Base-by-base conservation (phyloP, 495 filamentous ascomycete species). In the Talaromyces adpressus region DNA sequence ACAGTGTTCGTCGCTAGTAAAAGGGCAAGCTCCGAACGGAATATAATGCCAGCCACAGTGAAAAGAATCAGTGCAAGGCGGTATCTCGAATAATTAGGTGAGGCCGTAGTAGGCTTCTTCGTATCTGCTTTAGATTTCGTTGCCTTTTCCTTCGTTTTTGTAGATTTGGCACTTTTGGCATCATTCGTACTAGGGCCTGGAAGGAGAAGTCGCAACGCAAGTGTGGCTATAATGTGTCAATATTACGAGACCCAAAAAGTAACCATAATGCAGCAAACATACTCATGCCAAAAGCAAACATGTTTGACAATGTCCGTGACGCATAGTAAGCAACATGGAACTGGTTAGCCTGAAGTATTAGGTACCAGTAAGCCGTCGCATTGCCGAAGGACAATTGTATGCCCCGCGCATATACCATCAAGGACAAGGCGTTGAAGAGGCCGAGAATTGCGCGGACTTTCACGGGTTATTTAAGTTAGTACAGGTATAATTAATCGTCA, bases 301-400 rank as follows among this genome's bases (percentile, higher is more conserved):
- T 97, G 71, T 99, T 99, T 4, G 94, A 95, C 30, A 99, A 78
- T 1, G 92, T 91, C 60, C 95, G 82, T 7, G 91, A 95, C 16
- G 95, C 91, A 74, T 98, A 99, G 79, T 91, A 98, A 58, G 94
- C 83, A 59, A 96, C 75, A 77, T 98, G 94, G 71, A 99, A 98
- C 71, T 97, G 93, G 73, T 87, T 89, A 0, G 85, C 83, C 65
- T 94, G 92, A 36, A 98, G 81, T 58, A 94, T 63, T 6, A 89
- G 72, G 72, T 91, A 99, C 91, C 93, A 98, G 63, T 86, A 81
- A 23, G 88, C 90, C 3, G 88, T 81, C 8, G 78, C 76, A 39
- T 75, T 76, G 7, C 95, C 93, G 69, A 90, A 96, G 20, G 86
- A 82, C 57, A 77, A 81, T 47, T 78, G 80, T 11, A 97, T 75